Evolutionary conservation across 164 flowering plant genomes (phyloP), one percentile per base, ranked within the genome.

Genomic region (Tetracentron sinense): DNA sequence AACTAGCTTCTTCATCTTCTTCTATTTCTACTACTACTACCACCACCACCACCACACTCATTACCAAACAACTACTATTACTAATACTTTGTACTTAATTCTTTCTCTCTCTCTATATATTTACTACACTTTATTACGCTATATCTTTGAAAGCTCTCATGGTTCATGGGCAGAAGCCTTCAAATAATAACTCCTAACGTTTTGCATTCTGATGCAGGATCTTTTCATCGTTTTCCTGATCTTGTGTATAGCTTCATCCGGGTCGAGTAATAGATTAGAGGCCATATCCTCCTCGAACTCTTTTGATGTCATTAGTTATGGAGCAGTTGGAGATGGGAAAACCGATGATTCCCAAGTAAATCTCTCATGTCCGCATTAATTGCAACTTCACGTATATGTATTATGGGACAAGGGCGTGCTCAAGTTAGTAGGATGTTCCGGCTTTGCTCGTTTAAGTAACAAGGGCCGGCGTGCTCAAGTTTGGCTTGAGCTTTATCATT

Each of bases 261-360:
- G 1, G 35, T 35, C 42, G 17, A 6, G 12, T 29, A 31, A 11
- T 27, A 54, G 7, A 28, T 15, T 49, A 22, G 58, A 29, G 20
- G 21, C 19, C 23, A 15, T n/a, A n/a, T n/a, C n/a, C n/a, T n/a
- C n/a, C n/a, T n/a, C 15, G 10, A 19, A 29, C 15, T 17, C 3
- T 20, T 48, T 29, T 23, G 30, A 61, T 49, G 64, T 61, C 6
- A 21, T 47, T 12, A 1, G 49, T 23, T 61, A 29, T 21, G 64
- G 64, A 49, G 64, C 64, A 5, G 46, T 61, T 29, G 56, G 64
- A 20, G 42, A 61, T 31, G 64, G 64, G 0, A 20, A 29, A 10
- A 49, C 56, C 5, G 56, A 61, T 61, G 64, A 61, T 61, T 61
- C 62, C 29, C 31, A 59, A 44, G 62, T 44, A 58, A 38, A 58